Conservation (phyloP, 805 yeast genomes). For the Ogataea nitratoaversa region DNA sequence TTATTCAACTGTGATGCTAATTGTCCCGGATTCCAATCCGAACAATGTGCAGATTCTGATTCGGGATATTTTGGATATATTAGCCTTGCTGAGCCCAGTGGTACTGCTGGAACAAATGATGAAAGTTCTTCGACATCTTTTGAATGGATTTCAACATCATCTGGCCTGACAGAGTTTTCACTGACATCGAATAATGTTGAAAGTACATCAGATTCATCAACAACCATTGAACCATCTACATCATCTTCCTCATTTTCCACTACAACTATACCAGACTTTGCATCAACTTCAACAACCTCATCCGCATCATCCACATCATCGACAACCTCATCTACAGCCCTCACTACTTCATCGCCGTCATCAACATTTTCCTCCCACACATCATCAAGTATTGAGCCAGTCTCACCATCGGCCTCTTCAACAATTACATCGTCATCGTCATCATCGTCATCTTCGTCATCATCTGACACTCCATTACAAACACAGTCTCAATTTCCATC, state of each 20-base stretch:
- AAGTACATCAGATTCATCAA: slow-evolving; percentile 1
- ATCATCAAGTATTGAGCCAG: slow-evolving; percentile 11
- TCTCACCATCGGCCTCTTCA: slow-evolving; percentile 8
- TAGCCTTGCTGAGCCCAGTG: slow-evolving; percentile 1
- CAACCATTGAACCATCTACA: slow-evolving; percentile 3
- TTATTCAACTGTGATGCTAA: slow-evolving; percentile 31
- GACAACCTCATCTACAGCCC: slow-evolving; percentile 10
- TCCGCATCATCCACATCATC: slow-evolving; percentile 20
- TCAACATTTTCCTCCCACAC: slow-evolving; percentile 9
- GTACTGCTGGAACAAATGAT: neutral
- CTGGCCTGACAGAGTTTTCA: neutral
- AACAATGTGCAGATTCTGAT: slow-evolving; percentile 34
- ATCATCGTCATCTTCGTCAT: slow-evolving; percentile 7
- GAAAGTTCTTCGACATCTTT: neutral
- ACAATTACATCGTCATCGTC: slow-evolving; percentile 11
- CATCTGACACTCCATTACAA: slow-evolving; percentile 7
- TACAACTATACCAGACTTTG: slow-evolving; percentile 4
- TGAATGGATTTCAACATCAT: neutral
- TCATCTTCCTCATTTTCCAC: slow-evolving; percentile 4
- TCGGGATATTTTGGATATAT: slow-evolving; percentile 24
- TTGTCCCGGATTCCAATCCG: slow-evolving; percentile 45
- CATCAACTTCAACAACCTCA: slow-evolving; percentile 3
- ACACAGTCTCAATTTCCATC: slow-evolving; percentile 10
- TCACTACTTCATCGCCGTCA: slow-evolving; percentile 8
- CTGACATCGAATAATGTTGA: neutral